Base-by-base conservation (phyloP, 73 alveolate genomes). In the Paramecium bursaria region DNA sequence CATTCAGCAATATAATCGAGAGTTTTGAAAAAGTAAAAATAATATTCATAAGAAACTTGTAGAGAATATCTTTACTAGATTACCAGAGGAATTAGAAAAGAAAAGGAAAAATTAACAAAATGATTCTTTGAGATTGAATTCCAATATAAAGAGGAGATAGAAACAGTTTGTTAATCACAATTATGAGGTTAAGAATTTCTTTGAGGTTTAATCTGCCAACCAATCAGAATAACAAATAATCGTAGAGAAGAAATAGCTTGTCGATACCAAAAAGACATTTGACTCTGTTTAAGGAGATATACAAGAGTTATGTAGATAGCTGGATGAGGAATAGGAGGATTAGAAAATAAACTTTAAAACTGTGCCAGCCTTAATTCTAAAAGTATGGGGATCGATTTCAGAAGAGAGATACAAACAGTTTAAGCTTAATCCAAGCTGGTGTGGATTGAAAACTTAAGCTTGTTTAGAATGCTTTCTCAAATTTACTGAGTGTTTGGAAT, bases 281-380 rank as follows among this genome's bases (percentile, higher is more conserved):
- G 39, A 50, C 26, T 50, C 49, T 31, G 74, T 50, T 31, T 60
- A 75, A 19, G 88, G 51, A 26, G 88, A 75, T 27, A 50, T 75
- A 26, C 35, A 75, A 50, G 88, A 75, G 31, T 51, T 75, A n/a
- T 75, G 73, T 51, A 31, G 74, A 50, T 75, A 48, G 27, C 21
- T 75, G 17, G 88, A 75, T 44, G 88, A 75, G 47, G 88, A 75
- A 52, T 61, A 75, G 35, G 50, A 75, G 39, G 74, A 75, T 75
- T 50, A 60, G 9, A 61, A 75, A 50, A 48, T 75, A 10, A 61
- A 75, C 46, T 75, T 75, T 50, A 75, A 48, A 23, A 27, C 52
- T 29, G 74, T 75, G 48, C 88, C 88, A n/a, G 88, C 88, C 23
- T 51, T 75, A 15, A 75, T 75, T 7, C 42, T 75, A 17, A 75